Percentiles rank a stretch among this genome's conserved stretches.
Evolutionary conservation across 202 grass and related monocot genomes (phyloP).

Genomic region (Setaria viridis): DNA sequence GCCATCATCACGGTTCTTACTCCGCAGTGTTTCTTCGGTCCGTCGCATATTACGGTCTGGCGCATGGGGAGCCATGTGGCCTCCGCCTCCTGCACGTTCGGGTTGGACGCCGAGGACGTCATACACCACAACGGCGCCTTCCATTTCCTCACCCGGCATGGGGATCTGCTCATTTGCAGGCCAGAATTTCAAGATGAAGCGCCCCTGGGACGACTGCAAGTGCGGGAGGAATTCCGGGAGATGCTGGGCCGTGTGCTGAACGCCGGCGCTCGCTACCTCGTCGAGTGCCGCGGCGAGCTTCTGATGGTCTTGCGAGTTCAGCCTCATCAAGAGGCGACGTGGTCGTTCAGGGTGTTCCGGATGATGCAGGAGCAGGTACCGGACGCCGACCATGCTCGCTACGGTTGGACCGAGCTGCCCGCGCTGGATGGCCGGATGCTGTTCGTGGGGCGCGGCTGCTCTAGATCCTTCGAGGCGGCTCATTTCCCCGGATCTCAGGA

Average conservation of each 20-base stretch:
- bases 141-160: neutral
- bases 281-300: neutral
- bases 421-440: neutral
- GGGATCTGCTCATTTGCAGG: neutral
- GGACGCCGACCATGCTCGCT: neutral
- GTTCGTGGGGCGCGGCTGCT: constrained; percentile 25
- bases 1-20: neutral
- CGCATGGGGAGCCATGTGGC: neutral
- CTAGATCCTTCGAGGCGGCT: constrained; percentile 7
- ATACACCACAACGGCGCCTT: neutral
- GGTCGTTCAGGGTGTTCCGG: neutral
- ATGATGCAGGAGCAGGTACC: neutral
- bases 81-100: neutral
- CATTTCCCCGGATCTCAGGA: neutral
- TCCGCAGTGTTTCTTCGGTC: neutral
- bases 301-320: neutral
- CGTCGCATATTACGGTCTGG: neutral
- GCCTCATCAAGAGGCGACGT: neutral
- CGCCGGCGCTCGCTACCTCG: neutral
- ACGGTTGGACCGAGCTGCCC: neutral
- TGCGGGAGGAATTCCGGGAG: neutral
- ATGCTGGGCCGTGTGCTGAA: too few relatives aligned
- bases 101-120: neutral
- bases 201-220: neutral
- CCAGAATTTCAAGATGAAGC: neutral